Conservation (phyloP, 495 filamentous ascomycete species). For the Pseudoneurospora amorphoporcata region DNA sequence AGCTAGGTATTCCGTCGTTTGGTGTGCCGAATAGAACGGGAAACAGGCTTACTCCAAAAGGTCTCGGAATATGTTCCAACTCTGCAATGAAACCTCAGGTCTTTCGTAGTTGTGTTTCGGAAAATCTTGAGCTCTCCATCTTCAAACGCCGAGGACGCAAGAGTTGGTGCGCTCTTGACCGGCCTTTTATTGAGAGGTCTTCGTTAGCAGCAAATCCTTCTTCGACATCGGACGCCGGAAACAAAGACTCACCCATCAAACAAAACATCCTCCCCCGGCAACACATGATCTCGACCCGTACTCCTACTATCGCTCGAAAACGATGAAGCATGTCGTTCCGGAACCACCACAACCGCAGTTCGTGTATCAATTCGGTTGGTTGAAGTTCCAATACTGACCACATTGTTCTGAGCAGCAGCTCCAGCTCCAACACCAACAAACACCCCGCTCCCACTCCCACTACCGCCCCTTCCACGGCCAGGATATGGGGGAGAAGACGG, state of each 20-base stretch:
- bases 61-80: slow-evolving; percentile 23
- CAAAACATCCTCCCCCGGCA: slow-evolving; percentile 23
- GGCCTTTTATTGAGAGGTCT: slow-evolving; percentile 3
- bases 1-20: not conserved
- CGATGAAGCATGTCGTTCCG: slow-evolving; percentile 5
- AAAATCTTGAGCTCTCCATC: slow-evolving; percentile 25
- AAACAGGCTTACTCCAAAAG: slow-evolving; percentile 19
- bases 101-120: slow-evolving; percentile 19
- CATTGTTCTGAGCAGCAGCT: not conserved
- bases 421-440: not conserved
- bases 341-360: slow-evolving; percentile 21
- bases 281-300: slow-evolving; percentile 23
- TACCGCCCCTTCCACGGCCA: not conserved
- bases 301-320: slow-evolving; percentile 15
- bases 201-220: not conserved
- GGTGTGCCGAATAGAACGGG: not conserved
- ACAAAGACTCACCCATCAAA: slow-evolving; percentile 18
- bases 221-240: no score
- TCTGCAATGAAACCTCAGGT: slow-evolving; percentile 22
- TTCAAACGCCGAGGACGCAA: slow-evolving; percentile 12
- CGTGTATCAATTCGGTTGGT: slow-evolving; percentile 15
- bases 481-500: not conserved
- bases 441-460: not conserved
- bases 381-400: slow-evolving; percentile 3
- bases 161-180: slow-evolving; percentile 17